Base-by-base conservation (phyloP, 352 stramenopile species). In the Phytophthora megakarya region DNA sequence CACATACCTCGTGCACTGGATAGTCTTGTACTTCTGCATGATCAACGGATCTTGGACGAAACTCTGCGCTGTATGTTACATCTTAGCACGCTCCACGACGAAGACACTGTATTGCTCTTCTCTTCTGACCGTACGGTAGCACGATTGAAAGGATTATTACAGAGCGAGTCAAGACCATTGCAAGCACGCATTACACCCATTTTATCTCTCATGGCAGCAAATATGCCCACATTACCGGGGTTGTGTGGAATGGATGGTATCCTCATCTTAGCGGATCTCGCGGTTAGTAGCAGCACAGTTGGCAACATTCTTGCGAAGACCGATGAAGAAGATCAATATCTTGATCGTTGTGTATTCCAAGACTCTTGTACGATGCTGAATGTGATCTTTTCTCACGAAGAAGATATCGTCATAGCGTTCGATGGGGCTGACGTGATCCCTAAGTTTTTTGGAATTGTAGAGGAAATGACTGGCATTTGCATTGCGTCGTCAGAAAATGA, bases 291-390 rank as follows among this genome's bases (percentile, higher is more conserved):
- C n/a, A n/a, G n/a, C 33, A 25, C 69, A 0, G 23, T 11, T 8
- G 52, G 32, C 22, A 40, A 49, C 7, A 39, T 57, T 2, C 43
- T 65, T 5, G 23, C 21, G 2, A 35, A 44, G 19, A 26, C 55
- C 4, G 46, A 37, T 1, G 43, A 73, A 23, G 15, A 22, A 11
- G 25, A 18, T 38, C n/a, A 38, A 15, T 3, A 19, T 5, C 50
- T 69, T 30, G 59, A 73, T 23, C 63, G 62, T 8, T 61, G 53
- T 8, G 62, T 75, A 19, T 81, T 74, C 3, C 71, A 87, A 7
- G 76, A 89, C 30, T 69, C 69, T 8, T 81, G 76, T n/a, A 39
- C 52, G 2, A 87, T 88, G 43, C 60, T 91, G 19, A 57, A 84
- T 0, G 62, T 73, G 1, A 39, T 86, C 16, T 89, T 89, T 40